These are phyloP conservation scores for Eucalyptus curtisii DNA, from an alignment of 345 rosid genomes.

Conservation along the genomic window DNA sequence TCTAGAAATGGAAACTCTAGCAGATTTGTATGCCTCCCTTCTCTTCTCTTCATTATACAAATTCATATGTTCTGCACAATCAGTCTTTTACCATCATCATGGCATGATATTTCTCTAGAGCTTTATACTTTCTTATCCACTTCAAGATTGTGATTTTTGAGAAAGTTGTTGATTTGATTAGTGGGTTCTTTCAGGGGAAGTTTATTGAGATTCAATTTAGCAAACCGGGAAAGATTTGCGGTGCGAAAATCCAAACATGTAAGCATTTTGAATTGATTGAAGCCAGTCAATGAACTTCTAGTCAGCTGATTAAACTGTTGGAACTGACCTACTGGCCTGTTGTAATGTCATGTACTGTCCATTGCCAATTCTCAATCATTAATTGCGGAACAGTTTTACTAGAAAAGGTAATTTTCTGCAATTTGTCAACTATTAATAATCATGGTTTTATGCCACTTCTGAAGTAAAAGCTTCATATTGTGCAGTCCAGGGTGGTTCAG, in stretches of 20 bases:
- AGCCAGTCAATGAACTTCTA: neutral
- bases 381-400: slow-evolving; percentile 42
- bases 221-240: slow-evolving; percentile 63
- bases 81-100: neutral
- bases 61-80: neutral
- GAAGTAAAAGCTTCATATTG: slow-evolving; percentile 16
- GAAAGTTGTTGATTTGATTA: neutral
- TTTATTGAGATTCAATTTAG: slow-evolving; percentile 80
- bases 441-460: slow-evolving; percentile 7
- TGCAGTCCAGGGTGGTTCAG: slow-evolving; percentile 96
- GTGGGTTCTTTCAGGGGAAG: slow-evolving; percentile 45
- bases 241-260: slow-evolving; percentile 88
- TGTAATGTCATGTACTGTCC: neutral
- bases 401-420: slow-evolving; percentile 68
- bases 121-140: neutral
- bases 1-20: slow-evolving; percentile 87
- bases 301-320: neutral
- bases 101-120: neutral
- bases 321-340: slow-evolving; percentile 11
- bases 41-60: neutral
- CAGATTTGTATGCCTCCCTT: slow-evolving; percentile 62
- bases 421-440: neutral
- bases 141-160: neutral
- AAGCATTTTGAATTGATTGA: slow-evolving; percentile 11
- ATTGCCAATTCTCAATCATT: neutral